Evolutionary conservation across 2,329 filamentous ascomycete genomes (phyloP).

Genomic region (Harringtonia lauricola): DNA sequence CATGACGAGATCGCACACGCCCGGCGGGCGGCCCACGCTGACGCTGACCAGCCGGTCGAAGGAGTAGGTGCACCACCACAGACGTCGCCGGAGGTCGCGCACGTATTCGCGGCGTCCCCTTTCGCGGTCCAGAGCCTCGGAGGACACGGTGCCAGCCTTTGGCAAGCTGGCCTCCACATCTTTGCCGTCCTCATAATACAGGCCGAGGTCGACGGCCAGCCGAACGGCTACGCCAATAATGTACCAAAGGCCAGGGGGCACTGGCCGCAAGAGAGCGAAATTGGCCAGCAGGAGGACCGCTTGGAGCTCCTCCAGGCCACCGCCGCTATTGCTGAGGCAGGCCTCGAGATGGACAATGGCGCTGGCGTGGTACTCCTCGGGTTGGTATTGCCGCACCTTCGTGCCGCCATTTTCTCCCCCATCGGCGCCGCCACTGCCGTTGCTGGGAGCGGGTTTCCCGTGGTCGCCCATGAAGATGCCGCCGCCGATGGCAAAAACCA

Average conservation of each 20-base stretch:
- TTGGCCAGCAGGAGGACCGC: conserved; percentile 85
- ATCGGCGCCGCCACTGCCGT: conserved; percentile 7
- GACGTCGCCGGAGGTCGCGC: conserved; percentile 70
- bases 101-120: conserved; percentile 69
- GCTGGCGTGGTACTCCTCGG: conserved; percentile 92
- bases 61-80: conserved; percentile 98
- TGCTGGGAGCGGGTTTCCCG: neutral
- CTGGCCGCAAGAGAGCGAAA: conserved; percentile 81
- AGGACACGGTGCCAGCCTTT: conserved; percentile 26
- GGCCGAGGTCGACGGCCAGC: conserved; percentile 78
- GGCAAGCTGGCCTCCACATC: conserved; percentile 49
- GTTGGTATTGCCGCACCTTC: conserved; percentile 58
- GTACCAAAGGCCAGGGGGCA: conserved; percentile 92
- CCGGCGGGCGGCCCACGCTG: conserved; percentile 86
- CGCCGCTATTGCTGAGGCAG: conserved; percentile 74
- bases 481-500: conserved; percentile 91
- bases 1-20: conserved; percentile 91
- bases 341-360: conserved; percentile 86
- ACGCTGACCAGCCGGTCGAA: conserved; percentile 91
- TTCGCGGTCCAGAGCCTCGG: conserved; percentile 29
- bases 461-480: conserved; percentile 75
- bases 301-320: conserved; percentile 85
- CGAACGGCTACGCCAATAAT: conserved; percentile 91
- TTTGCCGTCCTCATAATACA: conserved; percentile 85
- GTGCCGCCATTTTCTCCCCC: conserved; percentile 11